Conservation (phyloP, 1,284 basidiomycete genomes). For the Cystobasidium pallidum region DNA sequence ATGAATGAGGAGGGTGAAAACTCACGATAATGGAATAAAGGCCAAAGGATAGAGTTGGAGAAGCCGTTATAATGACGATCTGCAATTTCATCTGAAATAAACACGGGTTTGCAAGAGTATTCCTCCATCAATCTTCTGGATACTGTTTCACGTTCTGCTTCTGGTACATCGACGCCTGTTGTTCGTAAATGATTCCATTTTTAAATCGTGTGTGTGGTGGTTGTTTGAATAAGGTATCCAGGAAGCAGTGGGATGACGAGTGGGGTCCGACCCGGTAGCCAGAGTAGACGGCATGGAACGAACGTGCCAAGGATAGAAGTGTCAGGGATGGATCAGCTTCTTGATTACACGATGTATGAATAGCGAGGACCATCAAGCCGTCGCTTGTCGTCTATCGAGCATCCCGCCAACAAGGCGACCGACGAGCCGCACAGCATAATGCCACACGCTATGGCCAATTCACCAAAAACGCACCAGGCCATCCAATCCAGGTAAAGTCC, state of each 20-base stretch:
- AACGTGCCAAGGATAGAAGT: too few relatives aligned
- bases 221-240: neutral
- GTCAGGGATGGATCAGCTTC: too few relatives aligned
- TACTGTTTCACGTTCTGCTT: slow-evolving; percentile 79
- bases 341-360: neutral
- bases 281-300: neutral
- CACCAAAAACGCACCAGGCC: slow-evolving; percentile 52
- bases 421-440: too few relatives aligned
- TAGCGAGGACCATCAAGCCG: neutral
- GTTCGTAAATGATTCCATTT: neutral
- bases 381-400: neutral
- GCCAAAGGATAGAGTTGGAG: slow-evolving; percentile 99
- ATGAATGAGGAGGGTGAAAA: slow-evolving; percentile 32
- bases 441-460: too few relatives aligned
- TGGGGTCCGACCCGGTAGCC: neutral
- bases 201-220: neutral
- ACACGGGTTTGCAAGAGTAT: slow-evolving; percentile 96
- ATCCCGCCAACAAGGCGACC: neutral
- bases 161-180: slow-evolving; percentile 83
- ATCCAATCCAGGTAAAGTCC: slow-evolving; percentile 70
- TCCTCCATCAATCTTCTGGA: slow-evolving; percentile 88
- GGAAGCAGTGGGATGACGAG: neutral
- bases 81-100: slow-evolving; percentile 94
- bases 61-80: slow-evolving; percentile 98
- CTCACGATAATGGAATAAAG: slow-evolving; percentile 90